phyloP scores from a whole-genome alignment of 176 grass and related monocot species.

The Aegilops tauschii region DNA sequence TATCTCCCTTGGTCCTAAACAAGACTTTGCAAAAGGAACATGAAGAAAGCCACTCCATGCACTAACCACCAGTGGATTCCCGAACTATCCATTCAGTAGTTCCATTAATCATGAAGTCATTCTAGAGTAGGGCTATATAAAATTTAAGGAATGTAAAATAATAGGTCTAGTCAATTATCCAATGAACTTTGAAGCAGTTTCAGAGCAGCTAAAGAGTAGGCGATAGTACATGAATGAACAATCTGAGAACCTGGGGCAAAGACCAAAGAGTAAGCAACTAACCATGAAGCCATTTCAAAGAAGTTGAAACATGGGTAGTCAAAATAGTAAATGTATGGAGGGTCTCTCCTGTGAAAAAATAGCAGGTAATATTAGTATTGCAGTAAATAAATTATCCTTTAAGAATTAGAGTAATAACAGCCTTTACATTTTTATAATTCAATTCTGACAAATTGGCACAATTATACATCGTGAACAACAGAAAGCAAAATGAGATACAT shows the following conservation, averaged over 20 bases:
- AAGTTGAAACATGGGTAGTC: constrained; percentile 59
- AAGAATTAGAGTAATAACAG: not conserved
- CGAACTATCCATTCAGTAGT: not conserved
- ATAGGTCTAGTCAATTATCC: not conserved
- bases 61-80: not conserved
- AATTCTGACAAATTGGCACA: not conserved
- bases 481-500: not conserved
- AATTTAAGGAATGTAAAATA: not conserved
- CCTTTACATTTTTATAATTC: not conserved
- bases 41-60: not conserved
- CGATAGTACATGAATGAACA: constrained; percentile 45
- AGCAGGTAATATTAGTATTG: constrained; percentile 1
- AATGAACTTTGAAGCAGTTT: constrained; percentile 47
- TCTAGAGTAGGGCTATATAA: no score
- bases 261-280: constrained; percentile 14
- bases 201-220: constrained; percentile 38
- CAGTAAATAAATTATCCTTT: constrained; percentile 9
- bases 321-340: constrained; percentile 77
- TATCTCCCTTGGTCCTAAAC: not conserved
- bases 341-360: constrained; percentile 55
- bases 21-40: not conserved
- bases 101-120: not conserved
- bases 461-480: not conserved
- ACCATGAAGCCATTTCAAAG: constrained; percentile 89
- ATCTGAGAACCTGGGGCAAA: not conserved